Percentiles rank a stretch among this genome's conserved stretches.
Evolutionary conservation across 371 early-diverging fungal genomes (phyloP).

Genomic region (Choanephora cucurbitarum): DNA sequence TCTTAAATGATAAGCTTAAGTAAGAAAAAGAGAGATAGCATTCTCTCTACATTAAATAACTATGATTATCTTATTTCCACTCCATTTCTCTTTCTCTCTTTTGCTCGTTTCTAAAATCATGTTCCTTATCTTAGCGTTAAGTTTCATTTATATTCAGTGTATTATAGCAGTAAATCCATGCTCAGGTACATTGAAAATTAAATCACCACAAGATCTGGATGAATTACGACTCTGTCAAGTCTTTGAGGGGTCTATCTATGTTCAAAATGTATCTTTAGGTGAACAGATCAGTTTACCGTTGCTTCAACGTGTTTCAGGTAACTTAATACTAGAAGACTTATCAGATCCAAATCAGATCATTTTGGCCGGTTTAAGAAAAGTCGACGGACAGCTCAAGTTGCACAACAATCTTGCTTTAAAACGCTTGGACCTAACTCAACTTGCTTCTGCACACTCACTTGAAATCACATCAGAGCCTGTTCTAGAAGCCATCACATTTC

Average conservation of each 20-base stretch:
- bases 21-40: no score
- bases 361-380: slow-evolving; percentile 28
- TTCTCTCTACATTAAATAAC: no score
- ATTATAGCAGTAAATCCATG: background rate
- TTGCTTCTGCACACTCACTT: slow-evolving; percentile 38
- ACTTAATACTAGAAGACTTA: slow-evolving; percentile 36
- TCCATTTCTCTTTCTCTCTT: no score
- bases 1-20: no score
- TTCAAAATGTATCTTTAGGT: slow-evolving; percentile 20
- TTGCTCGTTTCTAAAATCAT: no score
- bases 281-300: slow-evolving; percentile 17
- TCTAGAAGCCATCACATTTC: slow-evolving; percentile 36
- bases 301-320: slow-evolving; percentile 26
- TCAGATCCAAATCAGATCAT: slow-evolving; percentile 23
- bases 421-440: slow-evolving; percentile 30
- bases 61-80: no score
- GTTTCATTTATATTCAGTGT: no score
- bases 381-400: slow-evolving; percentile 43
- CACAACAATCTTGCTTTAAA: slow-evolving; percentile 50
- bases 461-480: slow-evolving; percentile 48
- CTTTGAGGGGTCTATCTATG: slow-evolving; percentile 43
- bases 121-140: no score
- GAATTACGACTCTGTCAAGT: slow-evolving; percentile 35
- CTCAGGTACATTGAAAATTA: slow-evolving; percentile 5
- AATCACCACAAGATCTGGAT: slow-evolving; percentile 43